Evolutionary conservation across 371 early-diverging fungal genomes (phyloP).

Genomic region (Mortierella sp.): DNA sequence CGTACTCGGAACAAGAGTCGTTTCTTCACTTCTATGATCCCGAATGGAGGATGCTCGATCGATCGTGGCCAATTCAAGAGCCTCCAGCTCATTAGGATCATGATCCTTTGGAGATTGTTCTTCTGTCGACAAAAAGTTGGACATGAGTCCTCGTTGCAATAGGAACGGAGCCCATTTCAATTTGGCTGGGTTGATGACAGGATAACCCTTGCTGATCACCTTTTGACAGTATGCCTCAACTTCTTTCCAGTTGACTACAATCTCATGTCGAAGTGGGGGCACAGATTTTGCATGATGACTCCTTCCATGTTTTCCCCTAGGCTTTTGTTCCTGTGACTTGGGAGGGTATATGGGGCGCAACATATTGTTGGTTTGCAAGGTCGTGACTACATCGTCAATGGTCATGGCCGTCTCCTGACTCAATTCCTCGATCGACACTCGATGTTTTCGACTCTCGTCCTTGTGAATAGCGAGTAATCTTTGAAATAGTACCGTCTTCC

Average conservation of each 20-base stretch:
- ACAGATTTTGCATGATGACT: slow-evolving; percentile 21
- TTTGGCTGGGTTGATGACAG: slow-evolving; percentile 61
- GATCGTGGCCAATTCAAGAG: not conserved
- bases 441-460: slow-evolving; percentile 46
- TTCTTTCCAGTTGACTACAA: slow-evolving; percentile 51
- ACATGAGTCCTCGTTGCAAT: slow-evolving; percentile 54
- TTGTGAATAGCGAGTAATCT: slow-evolving; percentile 48
- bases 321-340: slow-evolving; percentile 19
- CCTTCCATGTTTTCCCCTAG: slow-evolving; percentile 30
- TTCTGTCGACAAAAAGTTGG: slow-evolving; percentile 9
- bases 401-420: slow-evolving; percentile 73
- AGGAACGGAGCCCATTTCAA: slow-evolving; percentile 75
- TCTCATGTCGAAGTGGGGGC: slow-evolving; percentile 47
- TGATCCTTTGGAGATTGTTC: not conserved
- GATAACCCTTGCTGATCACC: slow-evolving; percentile 58
- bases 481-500: slow-evolving; percentile 67
- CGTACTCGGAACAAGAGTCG: not conserved
- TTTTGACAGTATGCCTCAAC: slow-evolving; percentile 57
- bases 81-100: not conserved
- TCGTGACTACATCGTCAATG: slow-evolving; percentile 77
- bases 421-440: slow-evolving; percentile 65
- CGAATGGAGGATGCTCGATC: not conserved
- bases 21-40: not conserved
- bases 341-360: slow-evolving; percentile 52
- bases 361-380: slow-evolving; percentile 69